Percentiles rank a stretch among this genome's conserved stretches.
Evolutionary conservation across 2,329 filamentous ascomycete genomes (phyloP).

Genomic region (Fusarium sp.): DNA sequence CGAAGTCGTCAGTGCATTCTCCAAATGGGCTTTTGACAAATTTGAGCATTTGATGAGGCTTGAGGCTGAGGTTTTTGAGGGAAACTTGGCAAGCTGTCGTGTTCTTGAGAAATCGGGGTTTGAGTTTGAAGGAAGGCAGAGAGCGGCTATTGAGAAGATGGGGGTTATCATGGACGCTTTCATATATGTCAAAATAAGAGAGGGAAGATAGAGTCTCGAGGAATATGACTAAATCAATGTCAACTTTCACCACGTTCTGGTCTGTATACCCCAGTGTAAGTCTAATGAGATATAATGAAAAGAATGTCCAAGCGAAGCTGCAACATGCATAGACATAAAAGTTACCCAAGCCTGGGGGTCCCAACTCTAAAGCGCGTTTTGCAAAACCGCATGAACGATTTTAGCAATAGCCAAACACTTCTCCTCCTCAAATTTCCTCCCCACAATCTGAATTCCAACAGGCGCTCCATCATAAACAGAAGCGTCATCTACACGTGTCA

Average conservation of each 20-base stretch:
- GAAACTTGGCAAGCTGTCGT: background rate
- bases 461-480: constrained; percentile 19
- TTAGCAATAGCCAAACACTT: constrained; percentile 22
- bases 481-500: constrained; percentile 8
- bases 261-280: background rate
- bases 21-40: background rate
- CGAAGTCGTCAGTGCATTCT: background rate
- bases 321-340: too few relatives aligned
- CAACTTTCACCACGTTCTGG: background rate
- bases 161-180: background rate
- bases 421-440: constrained; percentile 35
- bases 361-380: background rate
- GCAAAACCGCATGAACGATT: background rate
- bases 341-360: background rate
- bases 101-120: background rate
- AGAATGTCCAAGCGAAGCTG: too few relatives aligned
- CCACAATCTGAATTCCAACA: constrained; percentile 29
- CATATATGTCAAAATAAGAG: background rate
- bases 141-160: background rate
- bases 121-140: background rate
- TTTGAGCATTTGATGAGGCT: background rate
- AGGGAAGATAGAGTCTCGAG: fast-evolving
- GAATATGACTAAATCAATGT: background rate
- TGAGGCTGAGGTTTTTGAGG: constrained; percentile 2
- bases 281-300: too few relatives aligned